Evolutionary conservation across 257 asterid genomes (phyloP).

Genomic region (Solanum medicagineum): DNA sequence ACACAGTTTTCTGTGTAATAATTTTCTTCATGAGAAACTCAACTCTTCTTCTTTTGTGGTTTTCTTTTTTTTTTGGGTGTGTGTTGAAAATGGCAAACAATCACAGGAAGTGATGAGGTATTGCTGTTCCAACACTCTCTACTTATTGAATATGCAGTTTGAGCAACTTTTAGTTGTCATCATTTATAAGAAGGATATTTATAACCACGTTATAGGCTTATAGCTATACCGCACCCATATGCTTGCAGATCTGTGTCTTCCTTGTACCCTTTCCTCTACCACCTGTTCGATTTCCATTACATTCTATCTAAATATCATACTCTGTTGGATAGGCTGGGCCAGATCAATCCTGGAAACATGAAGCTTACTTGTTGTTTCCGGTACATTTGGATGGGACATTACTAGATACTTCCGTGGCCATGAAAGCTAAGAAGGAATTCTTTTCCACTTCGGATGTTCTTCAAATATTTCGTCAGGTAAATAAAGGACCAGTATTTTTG

Average conservation of each 20-base stretch:
- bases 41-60: background rate
- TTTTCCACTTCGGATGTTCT: slow-evolving; percentile 87
- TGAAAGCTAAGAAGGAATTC: slow-evolving; percentile 80
- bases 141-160: background rate
- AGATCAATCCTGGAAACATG: slow-evolving; percentile 92
- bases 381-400: slow-evolving; percentile 95
- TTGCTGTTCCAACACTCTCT: background rate
- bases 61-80: background rate
- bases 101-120: background rate
- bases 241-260: background rate
- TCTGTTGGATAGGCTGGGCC: slow-evolving; percentile 46
- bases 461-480: slow-evolving; percentile 88
- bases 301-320: slow-evolving; percentile 7
- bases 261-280: background rate
- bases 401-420: slow-evolving; percentile 52
- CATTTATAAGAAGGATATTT: background rate
- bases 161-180: background rate
- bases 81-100: background rate
- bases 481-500: background rate
- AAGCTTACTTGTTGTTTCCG: slow-evolving; percentile 92
- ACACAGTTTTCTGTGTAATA: background rate
- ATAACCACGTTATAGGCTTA: background rate
- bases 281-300: background rate
- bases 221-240: background rate
- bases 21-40: background rate